Evolutionary conservation across 306 rosid species (phyloP), one percentile per base, ranked within the genome.

Genomic region (Prinsepia uniflora): DNA sequence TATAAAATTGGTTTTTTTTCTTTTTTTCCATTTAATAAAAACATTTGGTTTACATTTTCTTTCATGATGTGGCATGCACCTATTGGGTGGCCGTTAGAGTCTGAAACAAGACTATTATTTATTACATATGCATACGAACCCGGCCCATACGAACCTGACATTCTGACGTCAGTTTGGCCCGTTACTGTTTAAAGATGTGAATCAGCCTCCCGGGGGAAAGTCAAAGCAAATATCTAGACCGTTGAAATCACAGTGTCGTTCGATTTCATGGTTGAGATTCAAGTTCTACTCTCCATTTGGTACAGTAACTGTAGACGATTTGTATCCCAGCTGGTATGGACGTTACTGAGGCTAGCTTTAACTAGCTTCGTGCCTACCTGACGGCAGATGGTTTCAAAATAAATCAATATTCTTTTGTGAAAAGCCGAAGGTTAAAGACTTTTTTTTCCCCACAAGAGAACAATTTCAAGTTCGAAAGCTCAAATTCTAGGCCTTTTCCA

Each of bases 341-440:
- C 79, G 70, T 70, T 49, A 64, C 83, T 76, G 63, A 56, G 8
- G 69, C 76, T 56, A 12, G 39, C 5, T 10, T 15, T 15, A 22
- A 10, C 40, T 34, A 49, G 64, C 39, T n/a, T 20, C 58, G 19
- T 54, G 5, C 5, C 14, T 13, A 2, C 79, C 82, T 62, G 22
- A 55, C 63, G 36, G 36, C 79, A 15, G n/a, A 6, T 19, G 19
- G 14, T 40, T 15, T 47, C 68, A 59, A 66, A 44, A 66, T 43
- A 15, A 56, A 17, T 68, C n/a, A 52, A 43, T 24, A 53, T 56
- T 10, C 22, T 22, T 70, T 10, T 36, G 18, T 62, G 22, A 56
- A 41, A 53, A 52, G 58, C 4, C 44, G 7, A 20, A 20, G 64
- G 17, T 1, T 40, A 47, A 49, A 49, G 17, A 54, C 19, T 11